Evolutionary conservation across 148 eudicot genomes (phyloP).

Genomic region (Cornus controversa): DNA sequence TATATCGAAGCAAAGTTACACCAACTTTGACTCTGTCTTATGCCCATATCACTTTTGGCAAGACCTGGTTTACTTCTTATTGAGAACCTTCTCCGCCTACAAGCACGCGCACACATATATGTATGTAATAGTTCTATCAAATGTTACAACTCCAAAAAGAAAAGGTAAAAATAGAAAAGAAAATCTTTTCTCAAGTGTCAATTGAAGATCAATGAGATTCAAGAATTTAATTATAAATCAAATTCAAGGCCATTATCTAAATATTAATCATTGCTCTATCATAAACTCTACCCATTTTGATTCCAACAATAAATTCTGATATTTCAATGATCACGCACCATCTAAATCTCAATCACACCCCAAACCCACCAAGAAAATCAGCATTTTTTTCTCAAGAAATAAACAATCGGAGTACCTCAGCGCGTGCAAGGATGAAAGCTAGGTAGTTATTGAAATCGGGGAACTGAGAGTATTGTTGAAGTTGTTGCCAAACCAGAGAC

Average conservation of each 20-base stretch:
- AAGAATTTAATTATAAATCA: no score
- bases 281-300: no score
- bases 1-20: no score
- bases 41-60: no score
- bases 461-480: conserved; percentile 80
- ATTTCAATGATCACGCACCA: not conserved
- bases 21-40: no score
- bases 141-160: no score
- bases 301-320: not conserved
- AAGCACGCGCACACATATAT: no score
- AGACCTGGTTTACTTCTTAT: not conserved
- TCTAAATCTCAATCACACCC: not conserved
- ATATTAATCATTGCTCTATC: no score
- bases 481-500: conserved; percentile 79
- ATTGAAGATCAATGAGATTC: no score
- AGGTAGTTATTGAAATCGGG: conserved; percentile 98
- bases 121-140: not conserved
- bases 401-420: conserved; percentile 46
- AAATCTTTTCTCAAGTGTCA: no score
- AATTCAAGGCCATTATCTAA: no score
- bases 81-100: not conserved
- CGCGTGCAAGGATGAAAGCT: conserved; percentile 76
- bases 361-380: not conserved
- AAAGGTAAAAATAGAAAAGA: no score
- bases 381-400: conserved; percentile 8